These are phyloP conservation scores for Myxozyma melibiosi DNA, from an alignment of 805 yeast genomes.

Conservation along the genomic window DNA sequence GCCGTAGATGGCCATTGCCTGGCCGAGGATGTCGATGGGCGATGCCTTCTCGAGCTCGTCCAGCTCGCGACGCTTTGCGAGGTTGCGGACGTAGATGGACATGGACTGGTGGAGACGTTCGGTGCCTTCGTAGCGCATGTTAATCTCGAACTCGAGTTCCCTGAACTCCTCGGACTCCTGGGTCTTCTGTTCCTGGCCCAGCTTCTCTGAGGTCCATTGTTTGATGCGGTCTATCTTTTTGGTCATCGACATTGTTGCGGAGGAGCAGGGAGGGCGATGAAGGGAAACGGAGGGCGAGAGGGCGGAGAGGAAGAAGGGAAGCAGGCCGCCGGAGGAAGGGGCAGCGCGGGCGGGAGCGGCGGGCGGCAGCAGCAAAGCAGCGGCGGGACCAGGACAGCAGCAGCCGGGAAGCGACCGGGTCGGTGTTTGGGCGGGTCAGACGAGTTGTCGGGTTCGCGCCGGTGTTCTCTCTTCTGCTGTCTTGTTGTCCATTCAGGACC, in stretches of 20 bases:
- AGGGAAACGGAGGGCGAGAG: neutral
- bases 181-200: conserved; percentile 36
- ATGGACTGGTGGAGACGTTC: conserved; percentile 34
- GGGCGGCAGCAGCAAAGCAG: conserved; percentile 8
- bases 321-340: neutral
- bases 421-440: too few species aligned
- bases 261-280: neutral
- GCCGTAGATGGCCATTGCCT: conserved; percentile 32
- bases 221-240: conserved; percentile 33
- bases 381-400: too few species aligned
- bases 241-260: conserved; percentile 25
- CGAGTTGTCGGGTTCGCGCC: too few species aligned
- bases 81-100: conserved; percentile 30
- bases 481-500: too few species aligned
- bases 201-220: conserved; percentile 35
- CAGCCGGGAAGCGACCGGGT: too few species aligned
- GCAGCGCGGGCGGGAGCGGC: conserved; percentile 2
- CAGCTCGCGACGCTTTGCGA: conserved; percentile 35
- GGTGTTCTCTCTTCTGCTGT: too few species aligned
- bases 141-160: conserved; percentile 34
- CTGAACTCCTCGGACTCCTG: conserved; percentile 35
- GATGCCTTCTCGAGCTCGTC: conserved; percentile 33
- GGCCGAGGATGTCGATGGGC: conserved; percentile 35
- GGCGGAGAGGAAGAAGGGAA: neutral
- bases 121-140: conserved; percentile 33